Base-by-base conservation (phyloP, 306 rosid genomes). In the Citrullus mucosospermus region DNA sequence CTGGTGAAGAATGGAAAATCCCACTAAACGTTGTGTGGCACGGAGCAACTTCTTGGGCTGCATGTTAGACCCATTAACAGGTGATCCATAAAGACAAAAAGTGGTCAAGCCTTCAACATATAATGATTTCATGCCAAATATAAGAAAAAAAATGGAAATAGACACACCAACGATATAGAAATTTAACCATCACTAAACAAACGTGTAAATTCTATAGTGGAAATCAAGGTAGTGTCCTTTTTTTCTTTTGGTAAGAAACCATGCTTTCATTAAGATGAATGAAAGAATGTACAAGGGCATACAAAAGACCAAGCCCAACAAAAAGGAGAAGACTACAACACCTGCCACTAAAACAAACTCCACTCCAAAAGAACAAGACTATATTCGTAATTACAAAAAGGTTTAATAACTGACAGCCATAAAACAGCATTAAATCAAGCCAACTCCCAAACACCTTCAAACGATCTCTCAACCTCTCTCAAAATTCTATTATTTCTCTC, bases 1-100 rank as follows among this genome's bases (percentile, higher is more conserved):
- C 66, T 86, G 97, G 39, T 90, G 88, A 66, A 93, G 88, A 66
- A 93, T 63, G 66, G 93, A 69, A 83, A 91, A 93, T 14, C 88
- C 97, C 75, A 89, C 81, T 83, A 93, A 81, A 15, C 97, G 89
- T 65, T 93, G 92, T 38, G 89, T 63, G 38, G 92, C 66, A 44
- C 57, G 65, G 11, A 89, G 84, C 86, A 85, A 78, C 85, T 59
- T 85, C 83, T 78, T 85, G 54, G 86, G 87, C 92, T 85, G 87
- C 51, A 71, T 44, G 57, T 48, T n/a, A 61, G 43, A 57, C 36
- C 67, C 46, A 7, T 9, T 56, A 34, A 12, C 22, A 65, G 17
- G 48, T 17, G 77, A 41, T 62, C 53, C 18, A 56, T 68, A 65
- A 61, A 34, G 41, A 46, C 20, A 73, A 46, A 76, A 34, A 18